A percentile compares a stretch with the other conserved stretches of the same genome.
These are phyloP conservation scores for Russula virescens DNA, from an alignment of 768 basidiomycete species.

Conservation along the genomic window DNA sequence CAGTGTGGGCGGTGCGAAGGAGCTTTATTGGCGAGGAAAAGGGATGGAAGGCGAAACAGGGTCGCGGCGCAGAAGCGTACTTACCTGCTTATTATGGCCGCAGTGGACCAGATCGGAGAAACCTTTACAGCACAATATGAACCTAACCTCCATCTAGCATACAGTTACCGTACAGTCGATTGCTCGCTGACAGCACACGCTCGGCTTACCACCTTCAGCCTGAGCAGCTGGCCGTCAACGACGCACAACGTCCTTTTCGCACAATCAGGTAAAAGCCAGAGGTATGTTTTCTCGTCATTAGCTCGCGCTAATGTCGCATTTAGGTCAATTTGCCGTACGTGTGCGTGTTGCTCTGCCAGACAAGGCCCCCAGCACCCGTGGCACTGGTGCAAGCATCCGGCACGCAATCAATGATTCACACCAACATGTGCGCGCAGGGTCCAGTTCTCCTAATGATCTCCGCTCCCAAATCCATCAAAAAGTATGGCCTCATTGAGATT, in stretches of 20 bases:
- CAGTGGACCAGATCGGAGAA: neutral
- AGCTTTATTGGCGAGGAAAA: neutral
- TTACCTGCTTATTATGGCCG: slow-evolving; percentile 16
- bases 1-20: neutral
- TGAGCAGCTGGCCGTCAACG: neutral
- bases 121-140: too few species aligned
- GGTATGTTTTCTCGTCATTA: slow-evolving; percentile 19
- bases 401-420: slow-evolving; percentile 2
- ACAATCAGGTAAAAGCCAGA: slow-evolving; percentile 5
- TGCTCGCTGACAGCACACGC: neutral
- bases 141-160: too few species aligned
- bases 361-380: slow-evolving; percentile 1
- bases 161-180: neutral
- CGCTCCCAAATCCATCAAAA: slow-evolving; percentile 12
- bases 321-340: slow-evolving; percentile 20
- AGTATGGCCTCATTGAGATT: neutral
- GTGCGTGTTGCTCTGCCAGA: slow-evolving; percentile 8
- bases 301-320: slow-evolving; percentile 6
- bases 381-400: slow-evolving; percentile 6
- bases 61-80: neutral
- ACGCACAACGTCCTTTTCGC: slow-evolving; percentile 1
- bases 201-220: slow-evolving; percentile 7
- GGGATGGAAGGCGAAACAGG: neutral
- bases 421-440: slow-evolving; percentile 15
- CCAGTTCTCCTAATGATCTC: neutral